Evolutionary conservation across 805 yeast genomes (phyloP).

Genomic region (Metschnikowia gruessii): DNA sequence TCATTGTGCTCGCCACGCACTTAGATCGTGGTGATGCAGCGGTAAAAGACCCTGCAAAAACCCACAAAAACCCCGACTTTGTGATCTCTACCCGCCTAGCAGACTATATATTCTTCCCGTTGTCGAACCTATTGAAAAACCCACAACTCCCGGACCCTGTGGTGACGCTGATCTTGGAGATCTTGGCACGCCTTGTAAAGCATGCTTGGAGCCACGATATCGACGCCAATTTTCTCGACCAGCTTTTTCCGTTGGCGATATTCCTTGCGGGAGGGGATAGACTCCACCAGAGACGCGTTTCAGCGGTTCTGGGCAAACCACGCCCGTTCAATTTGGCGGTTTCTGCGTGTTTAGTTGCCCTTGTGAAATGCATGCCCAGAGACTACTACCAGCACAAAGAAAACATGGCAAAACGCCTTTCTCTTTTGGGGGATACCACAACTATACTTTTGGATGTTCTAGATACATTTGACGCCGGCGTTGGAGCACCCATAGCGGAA

Average conservation of each 20-base stretch:
- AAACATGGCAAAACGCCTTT: conserved; percentile 20
- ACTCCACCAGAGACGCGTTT: neutral
- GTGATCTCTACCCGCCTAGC: conserved; percentile 32
- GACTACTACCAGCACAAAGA: conserved; percentile 17
- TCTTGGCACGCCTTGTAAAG: conserved; percentile 28
- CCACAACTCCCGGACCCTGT: conserved; percentile 23
- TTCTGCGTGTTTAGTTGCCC: conserved; percentile 15
- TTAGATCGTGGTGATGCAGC: neutral
- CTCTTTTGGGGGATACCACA: conserved; percentile 30
- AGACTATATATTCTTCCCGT: conserved; percentile 42
- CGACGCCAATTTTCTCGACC: conserved; percentile 30
- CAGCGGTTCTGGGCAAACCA: conserved; percentile 10
- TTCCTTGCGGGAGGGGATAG: conserved; percentile 22
- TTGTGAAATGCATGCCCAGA: conserved; percentile 20
- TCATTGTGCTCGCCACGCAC: conserved; percentile 8
- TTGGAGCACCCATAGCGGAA: neutral
- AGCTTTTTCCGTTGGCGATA: conserved; percentile 33
- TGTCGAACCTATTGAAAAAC: conserved; percentile 33
- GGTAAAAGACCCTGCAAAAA: too few species aligned
- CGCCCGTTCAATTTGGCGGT: conserved; percentile 21
- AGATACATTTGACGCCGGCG: conserved; percentile 8
- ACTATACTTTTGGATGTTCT: conserved; percentile 24
- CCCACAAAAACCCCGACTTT: conserved; percentile 14
- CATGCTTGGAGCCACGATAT: conserved; percentile 31
- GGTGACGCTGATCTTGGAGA: conserved; percentile 24